Evolutionary conservation across 2,329 filamentous ascomycete species (phyloP).

Genomic region (Phyllosticta citriasiana): DNA sequence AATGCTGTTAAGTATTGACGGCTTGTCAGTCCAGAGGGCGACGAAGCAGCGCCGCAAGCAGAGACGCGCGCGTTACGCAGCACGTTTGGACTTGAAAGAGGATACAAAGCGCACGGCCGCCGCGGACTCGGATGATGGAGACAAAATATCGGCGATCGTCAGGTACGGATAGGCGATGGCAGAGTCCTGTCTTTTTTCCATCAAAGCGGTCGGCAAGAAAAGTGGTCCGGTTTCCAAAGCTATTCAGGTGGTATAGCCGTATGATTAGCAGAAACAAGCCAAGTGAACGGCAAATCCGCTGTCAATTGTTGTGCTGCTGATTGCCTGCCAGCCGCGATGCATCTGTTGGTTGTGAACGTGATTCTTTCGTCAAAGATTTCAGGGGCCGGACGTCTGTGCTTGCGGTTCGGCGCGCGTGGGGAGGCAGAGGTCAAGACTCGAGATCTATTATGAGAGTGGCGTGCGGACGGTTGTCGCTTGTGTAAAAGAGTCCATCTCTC

Average conservation of each 20-base stretch:
- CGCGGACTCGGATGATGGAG: not conserved
- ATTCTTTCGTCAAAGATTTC: not conserved
- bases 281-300: too few species aligned
- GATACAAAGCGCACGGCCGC: not conserved
- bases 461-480: not conserved
- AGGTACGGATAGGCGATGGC: not conserved
- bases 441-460: not conserved
- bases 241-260: not conserved
- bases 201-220: not conserved
- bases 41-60: too few species aligned
- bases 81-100: not conserved
- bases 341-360: not conserved
- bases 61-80: too few species aligned
- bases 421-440: not conserved
- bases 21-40: too few species aligned
- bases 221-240: not conserved
- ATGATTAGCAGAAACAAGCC: too few species aligned
- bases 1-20: too few species aligned
- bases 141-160: not conserved
- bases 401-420: not conserved
- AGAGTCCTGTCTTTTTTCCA: not conserved
- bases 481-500: not conserved
- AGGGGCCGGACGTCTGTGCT: not conserved
- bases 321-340: too few species aligned
- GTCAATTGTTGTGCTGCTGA: too few species aligned